phyloP scores from a whole-genome alignment of 2,329 filamentous ascomycete genomes.

The Aureobasidium leucospermi region DNA sequence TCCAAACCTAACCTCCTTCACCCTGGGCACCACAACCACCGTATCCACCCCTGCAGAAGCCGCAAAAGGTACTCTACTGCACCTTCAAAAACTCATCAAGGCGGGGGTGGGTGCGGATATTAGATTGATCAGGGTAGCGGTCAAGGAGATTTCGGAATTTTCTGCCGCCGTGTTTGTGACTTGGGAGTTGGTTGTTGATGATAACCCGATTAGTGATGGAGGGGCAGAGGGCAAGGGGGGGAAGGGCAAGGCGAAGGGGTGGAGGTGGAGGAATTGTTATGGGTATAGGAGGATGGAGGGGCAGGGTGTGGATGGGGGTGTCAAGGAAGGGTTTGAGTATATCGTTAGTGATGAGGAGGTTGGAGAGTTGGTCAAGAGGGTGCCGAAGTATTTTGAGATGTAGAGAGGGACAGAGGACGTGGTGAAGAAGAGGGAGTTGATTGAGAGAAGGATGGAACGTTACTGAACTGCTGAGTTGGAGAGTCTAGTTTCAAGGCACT shows the following conservation, averaged over 20 bases:
- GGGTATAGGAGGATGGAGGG: slow-evolving; percentile 11
- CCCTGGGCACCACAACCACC: slow-evolving; percentile 2
- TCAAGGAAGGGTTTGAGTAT: slow-evolving; percentile 9
- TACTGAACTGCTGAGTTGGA: no score
- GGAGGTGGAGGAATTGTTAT: slow-evolving; percentile 15
- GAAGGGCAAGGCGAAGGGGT: slow-evolving; percentile 1
- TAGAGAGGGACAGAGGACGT: background rate
- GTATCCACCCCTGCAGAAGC: background rate
- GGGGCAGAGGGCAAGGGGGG: background rate
- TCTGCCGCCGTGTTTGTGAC: slow-evolving; percentile 13
- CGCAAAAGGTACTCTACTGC: background rate
- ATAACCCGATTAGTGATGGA: background rate
- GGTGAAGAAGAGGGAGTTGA: background rate
- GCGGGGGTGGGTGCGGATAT: slow-evolving; percentile 11
- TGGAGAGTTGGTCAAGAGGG: slow-evolving; percentile 11
- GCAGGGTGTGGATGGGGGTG: background rate
- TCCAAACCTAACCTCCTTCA: background rate
- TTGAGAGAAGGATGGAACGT: no score
- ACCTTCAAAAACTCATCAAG: slow-evolving; percentile 11
- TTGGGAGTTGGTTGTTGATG: slow-evolving; percentile 10
- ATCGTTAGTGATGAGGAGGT: slow-evolving; percentile 16
- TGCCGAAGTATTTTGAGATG: slow-evolving; percentile 8
- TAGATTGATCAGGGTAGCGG: background rate
- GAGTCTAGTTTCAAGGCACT: no score
- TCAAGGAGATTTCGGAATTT: background rate